These are phyloP conservation scores for Wickerhamomyces bisporus DNA, from an alignment of 805 yeast species.

Conservation along the genomic window DNA sequence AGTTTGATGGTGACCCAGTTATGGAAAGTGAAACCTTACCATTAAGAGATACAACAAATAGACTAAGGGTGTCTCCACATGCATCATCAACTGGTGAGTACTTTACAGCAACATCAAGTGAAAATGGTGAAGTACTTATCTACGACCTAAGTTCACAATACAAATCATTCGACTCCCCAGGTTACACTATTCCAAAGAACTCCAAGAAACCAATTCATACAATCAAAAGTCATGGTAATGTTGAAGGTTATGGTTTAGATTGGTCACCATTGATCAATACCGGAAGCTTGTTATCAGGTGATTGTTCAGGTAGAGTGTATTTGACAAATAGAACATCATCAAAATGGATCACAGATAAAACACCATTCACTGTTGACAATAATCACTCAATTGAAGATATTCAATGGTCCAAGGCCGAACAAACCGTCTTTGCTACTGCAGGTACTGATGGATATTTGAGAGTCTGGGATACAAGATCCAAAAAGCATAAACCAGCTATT, in stretches of 20 bases:
- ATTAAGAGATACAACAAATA: constrained; percentile 77
- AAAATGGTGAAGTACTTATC: constrained; percentile 83
- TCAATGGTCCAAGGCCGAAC: constrained; percentile 92
- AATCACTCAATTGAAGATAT: constrained; percentile 88
- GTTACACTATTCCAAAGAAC: constrained; percentile 70
- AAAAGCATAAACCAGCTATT: constrained; percentile 86
- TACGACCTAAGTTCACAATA: constrained; percentile 77
- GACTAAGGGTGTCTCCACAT: constrained; percentile 80
- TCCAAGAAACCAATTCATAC: constrained; percentile 81
- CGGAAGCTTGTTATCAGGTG: constrained; percentile 86
- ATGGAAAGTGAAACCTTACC: constrained; percentile 82
- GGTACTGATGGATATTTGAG: constrained; percentile 89
- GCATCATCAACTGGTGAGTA: constrained; percentile 71
- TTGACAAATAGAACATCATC: constrained; percentile 72
- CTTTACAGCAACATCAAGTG: constrained; percentile 82
- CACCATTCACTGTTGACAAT: constrained; percentile 60
- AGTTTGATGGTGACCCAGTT: constrained; percentile 72
- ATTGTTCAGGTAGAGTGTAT: constrained; percentile 76
- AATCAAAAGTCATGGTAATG: constrained; percentile 78
- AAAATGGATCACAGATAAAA: constrained; percentile 81
- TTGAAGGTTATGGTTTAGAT: constrained; percentile 96
- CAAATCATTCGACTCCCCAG: constrained; percentile 85
- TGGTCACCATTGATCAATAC: constrained; percentile 86
- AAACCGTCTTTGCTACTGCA: constrained; percentile 91
- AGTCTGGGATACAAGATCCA: constrained; percentile 95